Conservation (phyloP, 2,329 filamentous ascomycete species). For the Fusarium newnesense region DNA sequence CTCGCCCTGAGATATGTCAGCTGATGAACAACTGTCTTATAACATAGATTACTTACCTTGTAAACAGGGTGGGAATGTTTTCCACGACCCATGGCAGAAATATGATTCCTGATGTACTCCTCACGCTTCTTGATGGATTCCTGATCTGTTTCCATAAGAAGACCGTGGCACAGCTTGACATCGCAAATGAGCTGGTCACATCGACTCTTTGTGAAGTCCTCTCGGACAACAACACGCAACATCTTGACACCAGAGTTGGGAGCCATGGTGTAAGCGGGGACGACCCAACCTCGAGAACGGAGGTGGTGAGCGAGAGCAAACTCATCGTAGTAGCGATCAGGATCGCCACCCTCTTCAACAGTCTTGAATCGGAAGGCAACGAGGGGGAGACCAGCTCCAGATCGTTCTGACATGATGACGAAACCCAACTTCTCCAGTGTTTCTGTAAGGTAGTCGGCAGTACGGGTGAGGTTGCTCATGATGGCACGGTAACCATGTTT, state of each 20-base stretch:
- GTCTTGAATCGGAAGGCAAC: slow-evolving; percentile 85
- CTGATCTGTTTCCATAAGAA: slow-evolving; percentile 79
- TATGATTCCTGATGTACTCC: slow-evolving; percentile 70
- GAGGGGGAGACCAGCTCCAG: slow-evolving; percentile 83
- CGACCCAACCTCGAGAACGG: slow-evolving; percentile 88
- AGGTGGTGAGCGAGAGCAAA: slow-evolving; percentile 86
- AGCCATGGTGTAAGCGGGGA: slow-evolving; percentile 97
- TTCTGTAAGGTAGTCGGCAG: slow-evolving; percentile 84
- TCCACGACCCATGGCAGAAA: slow-evolving; percentile 62
- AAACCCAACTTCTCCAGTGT: slow-evolving; percentile 81
- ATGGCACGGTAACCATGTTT: slow-evolving; percentile 92
- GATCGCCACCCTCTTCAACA: slow-evolving; percentile 58
- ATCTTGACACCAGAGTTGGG: slow-evolving; percentile 89
- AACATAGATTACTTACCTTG: slow-evolving; percentile 52
- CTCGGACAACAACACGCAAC: slow-evolving; percentile 90
- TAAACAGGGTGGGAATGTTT: slow-evolving; percentile 61
- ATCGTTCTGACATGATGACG: slow-evolving; percentile 84
- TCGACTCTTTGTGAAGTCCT: slow-evolving; percentile 86
- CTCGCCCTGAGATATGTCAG: slow-evolving; percentile 65
- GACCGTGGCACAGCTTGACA: slow-evolving; percentile 78
- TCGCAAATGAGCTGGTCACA: slow-evolving; percentile 83
- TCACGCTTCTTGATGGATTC: slow-evolving; percentile 76
- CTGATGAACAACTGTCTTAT: background rate
- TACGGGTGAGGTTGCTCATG: slow-evolving; percentile 93
- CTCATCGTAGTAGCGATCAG: slow-evolving; percentile 74